phyloP scores from a whole-genome alignment of 192 early-diverging fungal genomes.

The Dimargaris verticillata region DNA sequence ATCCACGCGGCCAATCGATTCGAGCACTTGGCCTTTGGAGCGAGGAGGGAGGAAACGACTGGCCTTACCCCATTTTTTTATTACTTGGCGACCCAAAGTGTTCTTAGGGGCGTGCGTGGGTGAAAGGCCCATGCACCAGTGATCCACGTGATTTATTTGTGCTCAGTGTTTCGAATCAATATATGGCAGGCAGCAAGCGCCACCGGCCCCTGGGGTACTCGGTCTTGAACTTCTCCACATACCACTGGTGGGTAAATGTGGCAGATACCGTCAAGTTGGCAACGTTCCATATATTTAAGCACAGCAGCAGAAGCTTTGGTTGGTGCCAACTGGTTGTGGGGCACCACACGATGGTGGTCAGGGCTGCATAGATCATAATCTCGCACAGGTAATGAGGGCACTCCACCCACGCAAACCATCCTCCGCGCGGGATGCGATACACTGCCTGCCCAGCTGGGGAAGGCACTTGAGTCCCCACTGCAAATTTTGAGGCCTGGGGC shows the following conservation, averaged over 20 bases:
- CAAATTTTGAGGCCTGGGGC: too few relatives aligned
- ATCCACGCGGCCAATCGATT: too few relatives aligned
- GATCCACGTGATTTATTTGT: too few relatives aligned
- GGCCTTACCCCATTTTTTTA: too few relatives aligned
- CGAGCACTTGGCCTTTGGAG: too few relatives aligned
- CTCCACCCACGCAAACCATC: slow-evolving; percentile 44
- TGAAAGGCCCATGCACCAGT: too few relatives aligned
- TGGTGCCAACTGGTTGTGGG: not conserved
- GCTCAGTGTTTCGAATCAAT: too few relatives aligned
- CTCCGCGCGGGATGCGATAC: slow-evolving; percentile 46
- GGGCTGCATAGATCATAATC: slow-evolving; percentile 44
- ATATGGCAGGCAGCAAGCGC: slow-evolving; percentile 16
- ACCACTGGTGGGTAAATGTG: slow-evolving; percentile 52
- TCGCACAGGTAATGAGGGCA: slow-evolving; percentile 57
- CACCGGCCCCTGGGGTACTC: slow-evolving; percentile 21
- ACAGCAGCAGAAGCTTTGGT: slow-evolving; percentile 16
- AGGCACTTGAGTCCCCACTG: too few relatives aligned
- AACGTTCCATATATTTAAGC: slow-evolving; percentile 38
- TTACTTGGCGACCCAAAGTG: too few relatives aligned
- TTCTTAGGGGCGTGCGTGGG: too few relatives aligned
- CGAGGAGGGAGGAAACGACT: too few relatives aligned
- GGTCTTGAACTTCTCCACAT: slow-evolving; percentile 34
- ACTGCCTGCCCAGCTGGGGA: too few relatives aligned
- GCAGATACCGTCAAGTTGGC: slow-evolving; percentile 46
- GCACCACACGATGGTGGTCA: slow-evolving; percentile 19